phyloP scores from a whole-genome alignment of 768 basidiomycete species.

The Boletellus emodensis region DNA sequence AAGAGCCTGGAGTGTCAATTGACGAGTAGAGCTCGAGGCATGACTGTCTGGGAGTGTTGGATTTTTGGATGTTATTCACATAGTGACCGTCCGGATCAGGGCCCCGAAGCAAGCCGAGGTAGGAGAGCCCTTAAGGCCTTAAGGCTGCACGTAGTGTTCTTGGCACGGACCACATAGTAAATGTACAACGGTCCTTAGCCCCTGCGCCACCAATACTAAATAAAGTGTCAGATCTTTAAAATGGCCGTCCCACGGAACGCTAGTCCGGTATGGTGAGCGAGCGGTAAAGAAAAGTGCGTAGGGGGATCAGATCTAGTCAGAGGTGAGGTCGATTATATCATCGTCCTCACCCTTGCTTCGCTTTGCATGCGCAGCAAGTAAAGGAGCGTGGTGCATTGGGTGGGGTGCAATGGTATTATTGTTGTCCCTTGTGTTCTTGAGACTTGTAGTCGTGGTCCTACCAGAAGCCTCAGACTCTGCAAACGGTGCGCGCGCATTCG shows the following conservation, averaged over 20 bases:
- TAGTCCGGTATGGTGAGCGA: not conserved
- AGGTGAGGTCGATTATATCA: constrained; percentile 43
- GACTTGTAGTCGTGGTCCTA: not conserved
- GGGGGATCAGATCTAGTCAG: constrained; percentile 11
- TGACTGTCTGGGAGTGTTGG: too few species aligned
- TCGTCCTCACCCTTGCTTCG: constrained; percentile 6
- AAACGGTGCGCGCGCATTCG: not conserved
- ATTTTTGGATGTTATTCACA: too few species aligned
- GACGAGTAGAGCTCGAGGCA: too few species aligned
- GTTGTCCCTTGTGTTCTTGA: not conserved
- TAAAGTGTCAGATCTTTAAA: not conserved
- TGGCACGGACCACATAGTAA: too few species aligned
- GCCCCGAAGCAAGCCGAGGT: too few species aligned
- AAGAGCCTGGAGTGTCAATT: too few species aligned
- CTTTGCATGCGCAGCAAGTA: constrained; percentile 23
- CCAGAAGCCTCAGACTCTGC: not conserved
- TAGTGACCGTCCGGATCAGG: too few species aligned
- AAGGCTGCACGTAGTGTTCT: too few species aligned
- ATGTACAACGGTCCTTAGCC: too few species aligned
- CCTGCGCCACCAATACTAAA: too few species aligned
- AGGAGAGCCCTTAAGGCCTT: too few species aligned
- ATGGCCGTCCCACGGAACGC: not conserved
- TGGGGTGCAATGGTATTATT: not conserved
- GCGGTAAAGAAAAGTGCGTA: too few species aligned
- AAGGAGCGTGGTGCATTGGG: constrained; percentile 6